phyloP scores from a whole-genome alignment of 2,329 filamentous ascomycete species.

The Cercospora nicotianae region DNA sequence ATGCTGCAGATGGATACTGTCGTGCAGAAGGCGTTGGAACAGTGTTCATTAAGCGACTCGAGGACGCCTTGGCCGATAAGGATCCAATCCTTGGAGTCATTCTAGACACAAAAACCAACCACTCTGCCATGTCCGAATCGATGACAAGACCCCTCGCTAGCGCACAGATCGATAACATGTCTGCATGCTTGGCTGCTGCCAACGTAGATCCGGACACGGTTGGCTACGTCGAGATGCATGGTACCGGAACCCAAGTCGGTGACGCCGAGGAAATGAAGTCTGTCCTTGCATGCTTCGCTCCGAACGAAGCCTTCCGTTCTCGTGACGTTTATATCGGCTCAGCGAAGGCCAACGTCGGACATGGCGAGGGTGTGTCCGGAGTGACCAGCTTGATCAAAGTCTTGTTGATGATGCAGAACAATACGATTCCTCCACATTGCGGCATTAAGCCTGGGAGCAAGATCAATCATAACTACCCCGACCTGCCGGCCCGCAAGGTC shows the following conservation, averaged over 20 bases:
- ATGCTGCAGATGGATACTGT: slow-evolving; percentile 40
- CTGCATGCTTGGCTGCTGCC: slow-evolving; percentile 14
- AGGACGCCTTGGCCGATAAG: slow-evolving; percentile 38
- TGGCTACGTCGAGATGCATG: slow-evolving; percentile 20
- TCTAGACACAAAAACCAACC: slow-evolving; percentile 41
- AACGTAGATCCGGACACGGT: slow-evolving; percentile 1
- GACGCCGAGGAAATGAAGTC: slow-evolving; percentile 15
- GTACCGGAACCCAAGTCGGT: slow-evolving; percentile 22
- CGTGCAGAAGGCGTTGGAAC: slow-evolving; percentile 36
- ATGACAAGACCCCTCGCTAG: slow-evolving; percentile 13
- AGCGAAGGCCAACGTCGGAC: slow-evolving; percentile 41
- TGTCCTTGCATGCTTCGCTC: slow-evolving; percentile 5
- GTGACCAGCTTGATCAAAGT: slow-evolving; percentile 38
- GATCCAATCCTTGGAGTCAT: slow-evolving; percentile 41
- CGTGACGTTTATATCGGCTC: slow-evolving; percentile 34
- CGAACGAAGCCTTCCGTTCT: slow-evolving; percentile 1
- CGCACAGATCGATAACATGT: slow-evolving; percentile 15
- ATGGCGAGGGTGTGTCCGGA: slow-evolving; percentile 41
- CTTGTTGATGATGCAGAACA: slow-evolving; percentile 39
- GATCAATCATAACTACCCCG: background rate
- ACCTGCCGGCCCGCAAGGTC: background rate
- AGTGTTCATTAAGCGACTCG: slow-evolving; percentile 38
- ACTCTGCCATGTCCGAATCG: background rate
- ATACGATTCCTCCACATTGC: slow-evolving; percentile 36
- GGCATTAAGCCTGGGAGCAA: slow-evolving; percentile 9